These are phyloP conservation scores for Coniochaeta sp. DNA, from an alignment of 2,329 filamentous ascomycete species.

Conservation along the genomic window DNA sequence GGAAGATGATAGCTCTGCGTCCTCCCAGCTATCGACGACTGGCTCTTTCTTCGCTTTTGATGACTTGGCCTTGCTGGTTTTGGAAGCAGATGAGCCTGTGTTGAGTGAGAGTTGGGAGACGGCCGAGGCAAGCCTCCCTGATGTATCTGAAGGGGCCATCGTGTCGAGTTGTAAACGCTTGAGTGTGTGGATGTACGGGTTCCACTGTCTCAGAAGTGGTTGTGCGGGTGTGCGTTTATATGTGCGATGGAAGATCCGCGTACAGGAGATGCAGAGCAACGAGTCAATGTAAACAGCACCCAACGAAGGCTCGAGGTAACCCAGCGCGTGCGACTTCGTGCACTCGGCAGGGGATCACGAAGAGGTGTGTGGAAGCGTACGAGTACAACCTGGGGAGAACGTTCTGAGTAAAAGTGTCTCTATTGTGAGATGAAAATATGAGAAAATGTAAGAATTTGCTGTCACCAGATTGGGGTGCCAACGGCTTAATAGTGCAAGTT, in stretches of 20 bases:
- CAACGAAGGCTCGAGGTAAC: background rate
- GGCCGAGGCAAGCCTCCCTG: background rate
- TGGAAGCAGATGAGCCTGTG: background rate
- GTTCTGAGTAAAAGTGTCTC: background rate
- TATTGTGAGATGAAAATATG: background rate
- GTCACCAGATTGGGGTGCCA: background rate
- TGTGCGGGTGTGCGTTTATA: background rate
- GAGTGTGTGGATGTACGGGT: background rate
- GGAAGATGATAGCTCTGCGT: conserved; percentile 13
- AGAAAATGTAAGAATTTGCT: background rate
- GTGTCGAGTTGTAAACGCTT: background rate
- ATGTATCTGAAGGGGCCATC: background rate
- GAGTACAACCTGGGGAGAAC: background rate
- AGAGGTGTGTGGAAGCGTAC: background rate
- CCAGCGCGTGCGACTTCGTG: background rate
- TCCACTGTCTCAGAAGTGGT: background rate
- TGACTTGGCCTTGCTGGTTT: conserved; percentile 4
- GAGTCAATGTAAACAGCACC: background rate
- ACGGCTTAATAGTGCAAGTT: background rate
- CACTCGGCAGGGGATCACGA: background rate
- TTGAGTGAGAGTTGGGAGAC: conserved; percentile 1
- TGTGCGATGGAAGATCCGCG: background rate
- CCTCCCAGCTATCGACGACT: conserved; percentile 20
- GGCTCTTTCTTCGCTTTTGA: conserved; percentile 11
- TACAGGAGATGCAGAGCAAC: background rate